These are phyloP conservation scores for Gardenia jasminoides DNA, from an alignment of 257 asterid species.

Conservation along the genomic window DNA sequence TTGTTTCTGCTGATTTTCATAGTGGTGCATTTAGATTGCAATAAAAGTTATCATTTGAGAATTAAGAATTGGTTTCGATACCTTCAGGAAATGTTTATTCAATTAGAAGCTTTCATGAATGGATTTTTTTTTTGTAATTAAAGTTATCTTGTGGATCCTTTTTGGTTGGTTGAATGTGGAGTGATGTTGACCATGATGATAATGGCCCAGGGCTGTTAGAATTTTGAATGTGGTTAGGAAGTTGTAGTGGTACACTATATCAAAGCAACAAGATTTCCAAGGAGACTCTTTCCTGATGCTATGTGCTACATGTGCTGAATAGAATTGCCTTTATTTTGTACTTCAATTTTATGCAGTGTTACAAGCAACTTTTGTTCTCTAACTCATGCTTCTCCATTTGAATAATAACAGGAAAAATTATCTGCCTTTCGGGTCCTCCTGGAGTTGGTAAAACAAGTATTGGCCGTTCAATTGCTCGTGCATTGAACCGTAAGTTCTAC, in stretches of 20 bases:
- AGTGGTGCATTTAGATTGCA: background rate
- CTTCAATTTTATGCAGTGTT: background rate
- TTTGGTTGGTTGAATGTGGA: background rate
- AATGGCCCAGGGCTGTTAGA: background rate
- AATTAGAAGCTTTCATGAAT: background rate
- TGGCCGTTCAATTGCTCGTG: conserved; percentile 98
- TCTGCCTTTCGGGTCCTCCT: conserved; percentile 99
- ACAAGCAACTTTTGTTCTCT: background rate
- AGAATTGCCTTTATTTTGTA: background rate
- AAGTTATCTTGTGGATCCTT: background rate
- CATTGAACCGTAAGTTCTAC: conserved; percentile 95
- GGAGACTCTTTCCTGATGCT: background rate
- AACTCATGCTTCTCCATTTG: conserved; percentile 10
- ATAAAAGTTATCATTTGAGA: background rate
- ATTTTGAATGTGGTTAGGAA: background rate
- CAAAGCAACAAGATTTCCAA: background rate
- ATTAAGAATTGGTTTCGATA: background rate
- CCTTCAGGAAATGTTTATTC: no score
- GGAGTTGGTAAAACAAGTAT: conserved; percentile 99
- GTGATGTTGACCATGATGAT: background rate
- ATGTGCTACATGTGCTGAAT: background rate
- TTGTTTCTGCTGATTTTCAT: background rate
- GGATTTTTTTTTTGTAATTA: background rate
- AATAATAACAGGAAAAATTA: conserved; percentile 71
- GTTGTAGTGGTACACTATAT: background rate